Base-by-base conservation (phyloP, 1,284 basidiomycete genomes). In the Takashimella tepidaria region DNA sequence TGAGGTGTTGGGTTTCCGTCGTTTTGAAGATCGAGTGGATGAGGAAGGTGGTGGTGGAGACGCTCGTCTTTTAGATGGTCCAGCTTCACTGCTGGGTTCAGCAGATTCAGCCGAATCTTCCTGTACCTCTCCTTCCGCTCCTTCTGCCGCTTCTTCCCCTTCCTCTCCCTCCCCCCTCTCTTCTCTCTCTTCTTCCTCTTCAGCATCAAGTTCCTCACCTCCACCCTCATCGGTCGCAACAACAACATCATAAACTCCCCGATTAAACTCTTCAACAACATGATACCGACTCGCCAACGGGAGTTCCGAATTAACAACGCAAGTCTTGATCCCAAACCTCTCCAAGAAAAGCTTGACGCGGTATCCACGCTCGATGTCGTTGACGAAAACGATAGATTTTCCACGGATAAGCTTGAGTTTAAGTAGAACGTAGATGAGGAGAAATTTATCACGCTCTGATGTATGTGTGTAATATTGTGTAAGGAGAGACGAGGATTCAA, bases 251-350 rank as follows among this genome's bases (percentile, higher is more conserved):
- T 98, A 98, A 11, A 95, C 90, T 5, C 96, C 96, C 66, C 92
- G 91, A 77, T 99, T 98, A 73, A 99, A 99, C 76, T 98, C 95
- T 68, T 99, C 92, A 2, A 99, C 95, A 4, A 89, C 88, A 70
- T 98, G 96, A 69, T 95, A 98, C 84, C 92, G 82, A 22, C 91
- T 95, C 68, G 97, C 98, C 55, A 98, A 78, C 0, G 96, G 96
- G 46, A 99, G 77, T 75, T 98, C 96, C 16, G 91, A 91, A 68
- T 99, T 98, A 41, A 99, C 81, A 1, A 99, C 93, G 64, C 93
- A 98, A 60, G 87, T 88, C 73, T 92, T 92, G 72, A 98, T 88
- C 0, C 91, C 95, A 66, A 98, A 98, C 74, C 98, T 93, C 70
- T 98, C 96, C 50, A 99, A 79, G 78, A 98, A 99, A 24, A 99